phyloP scores from a whole-genome alignment of 805 yeast species.

The Wickerhamiella sorbophila region DNA sequence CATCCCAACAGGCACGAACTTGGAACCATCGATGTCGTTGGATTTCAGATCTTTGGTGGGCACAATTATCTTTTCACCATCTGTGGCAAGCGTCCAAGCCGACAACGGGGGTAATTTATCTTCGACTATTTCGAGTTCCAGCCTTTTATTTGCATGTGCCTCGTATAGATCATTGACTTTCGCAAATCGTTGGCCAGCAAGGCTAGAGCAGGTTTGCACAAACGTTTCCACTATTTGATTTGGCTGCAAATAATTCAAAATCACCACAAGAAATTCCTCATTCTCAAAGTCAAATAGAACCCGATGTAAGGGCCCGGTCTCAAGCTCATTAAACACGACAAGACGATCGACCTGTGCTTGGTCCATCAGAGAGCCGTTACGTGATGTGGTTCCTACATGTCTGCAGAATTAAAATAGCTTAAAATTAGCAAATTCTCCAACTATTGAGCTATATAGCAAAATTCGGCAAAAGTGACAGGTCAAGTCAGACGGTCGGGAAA shows the following conservation, averaged over 20 bases:
- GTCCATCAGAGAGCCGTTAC: too few species aligned
- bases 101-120: background rate
- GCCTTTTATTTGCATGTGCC: too few species aligned
- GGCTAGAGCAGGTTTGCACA: background rate
- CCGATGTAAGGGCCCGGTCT: conserved; percentile 5
- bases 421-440: too few species aligned
- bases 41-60: conserved; percentile 3
- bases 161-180: background rate
- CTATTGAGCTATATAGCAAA: too few species aligned
- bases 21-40: background rate
- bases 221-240: background rate
- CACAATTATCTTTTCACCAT: background rate
- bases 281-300: conserved; percentile 4
- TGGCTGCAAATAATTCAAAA: conserved; percentile 1
- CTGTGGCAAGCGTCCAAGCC: conserved; percentile 5
- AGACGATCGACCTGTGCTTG: background rate
- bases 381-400: too few species aligned
- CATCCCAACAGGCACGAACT: conserved; percentile 10
- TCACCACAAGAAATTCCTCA: conserved; percentile 3
- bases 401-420: too few species aligned
- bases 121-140: too few species aligned
- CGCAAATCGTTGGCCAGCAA: background rate
- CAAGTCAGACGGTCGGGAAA: too few species aligned
- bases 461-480: too few species aligned
- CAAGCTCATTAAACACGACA: conserved; percentile 8